Conservation (phyloP, 1,139 yeast species). For the Pichia sp. region DNA sequence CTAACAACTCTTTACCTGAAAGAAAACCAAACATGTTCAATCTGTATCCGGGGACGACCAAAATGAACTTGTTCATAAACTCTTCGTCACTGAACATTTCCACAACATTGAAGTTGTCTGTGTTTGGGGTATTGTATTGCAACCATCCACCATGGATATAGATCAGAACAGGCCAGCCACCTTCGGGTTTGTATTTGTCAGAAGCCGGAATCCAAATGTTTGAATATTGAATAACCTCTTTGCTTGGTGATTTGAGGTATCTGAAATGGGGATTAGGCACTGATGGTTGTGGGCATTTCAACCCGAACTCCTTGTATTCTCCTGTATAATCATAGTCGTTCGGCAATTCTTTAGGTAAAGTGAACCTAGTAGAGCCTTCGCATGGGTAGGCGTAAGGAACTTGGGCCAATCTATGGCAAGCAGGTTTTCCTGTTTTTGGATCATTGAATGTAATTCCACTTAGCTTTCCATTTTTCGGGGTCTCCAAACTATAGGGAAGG, state of each 20-base stretch:
- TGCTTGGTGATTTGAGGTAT: slow-evolving; percentile 16
- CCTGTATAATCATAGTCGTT: slow-evolving; percentile 36
- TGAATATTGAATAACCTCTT: slow-evolving; percentile 36
- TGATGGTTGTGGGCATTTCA: slow-evolving; percentile 36
- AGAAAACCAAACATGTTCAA: slow-evolving; percentile 40
- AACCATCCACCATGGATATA: slow-evolving; percentile 43
- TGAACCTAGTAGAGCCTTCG: slow-evolving; percentile 16
- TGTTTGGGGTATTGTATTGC: slow-evolving; percentile 36
- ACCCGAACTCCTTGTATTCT: slow-evolving; percentile 32
- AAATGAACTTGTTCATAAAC: slow-evolving; percentile 32
- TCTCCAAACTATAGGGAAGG: slow-evolving; percentile 14
- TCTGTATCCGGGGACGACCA: slow-evolving; percentile 40
- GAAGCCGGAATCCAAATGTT: slow-evolving; percentile 41
- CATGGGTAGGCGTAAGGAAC: slow-evolving; percentile 27
- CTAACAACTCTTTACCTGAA: slow-evolving; percentile 30
- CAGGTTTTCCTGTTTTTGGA: slow-evolving; percentile 17
- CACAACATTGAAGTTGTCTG: slow-evolving; percentile 22
- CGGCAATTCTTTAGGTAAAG: slow-evolving; percentile 26
- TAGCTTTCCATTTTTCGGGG: slow-evolving; percentile 22
- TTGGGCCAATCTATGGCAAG: slow-evolving; percentile 21
- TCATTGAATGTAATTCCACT: slow-evolving; percentile 21
- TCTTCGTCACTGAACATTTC: slow-evolving; percentile 30
- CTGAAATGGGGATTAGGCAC: slow-evolving; percentile 4
- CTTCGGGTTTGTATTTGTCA: slow-evolving; percentile 30
- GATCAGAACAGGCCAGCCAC: slow-evolving; percentile 40